Conservation (phyloP, 148 eudicot genomes). For the Fagopyrum tataricum region DNA sequence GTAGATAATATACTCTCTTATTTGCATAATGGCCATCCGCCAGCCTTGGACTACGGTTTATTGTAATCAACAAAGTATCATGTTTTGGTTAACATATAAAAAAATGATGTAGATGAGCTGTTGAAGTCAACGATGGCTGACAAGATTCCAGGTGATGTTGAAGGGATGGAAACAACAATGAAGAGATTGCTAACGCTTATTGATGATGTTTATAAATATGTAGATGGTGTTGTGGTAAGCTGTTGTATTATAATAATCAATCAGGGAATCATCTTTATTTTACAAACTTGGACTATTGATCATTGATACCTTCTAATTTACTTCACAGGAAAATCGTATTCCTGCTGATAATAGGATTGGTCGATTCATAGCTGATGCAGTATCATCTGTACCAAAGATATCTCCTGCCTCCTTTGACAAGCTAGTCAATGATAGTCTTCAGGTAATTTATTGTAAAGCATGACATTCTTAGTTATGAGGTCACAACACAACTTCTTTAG, state of each 20-base stretch:
- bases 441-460: slow-evolving; percentile 29
- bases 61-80: neutral
- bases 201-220: slow-evolving; percentile 81
- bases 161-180: slow-evolving; percentile 89
- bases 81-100: slow-evolving; percentile 12
- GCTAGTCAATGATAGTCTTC: slow-evolving; percentile 74
- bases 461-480: neutral
- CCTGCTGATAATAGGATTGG: slow-evolving; percentile 78
- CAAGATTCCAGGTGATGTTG: slow-evolving; percentile 88
- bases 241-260: neutral
- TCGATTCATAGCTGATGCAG: slow-evolving; percentile 65
- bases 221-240: slow-evolving; percentile 96
- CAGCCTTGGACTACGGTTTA: too few relatives aligned
- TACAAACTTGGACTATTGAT: neutral
- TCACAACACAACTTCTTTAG: neutral
- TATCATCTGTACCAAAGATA: slow-evolving; percentile 74
- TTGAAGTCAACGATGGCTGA: slow-evolving; percentile 77
- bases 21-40: too few relatives aligned
- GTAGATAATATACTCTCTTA: neutral
- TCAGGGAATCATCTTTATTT: neutral
- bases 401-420: slow-evolving; percentile 67
- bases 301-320: neutral
- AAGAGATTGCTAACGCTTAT: slow-evolving; percentile 64
- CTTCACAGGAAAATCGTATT: slow-evolving; percentile 57
- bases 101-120: slow-evolving; percentile 67